Evolutionary conservation across 345 rosid species (phyloP), one percentile per base, ranked within the genome.

Genomic region (Noccaea bulbosa): DNA sequence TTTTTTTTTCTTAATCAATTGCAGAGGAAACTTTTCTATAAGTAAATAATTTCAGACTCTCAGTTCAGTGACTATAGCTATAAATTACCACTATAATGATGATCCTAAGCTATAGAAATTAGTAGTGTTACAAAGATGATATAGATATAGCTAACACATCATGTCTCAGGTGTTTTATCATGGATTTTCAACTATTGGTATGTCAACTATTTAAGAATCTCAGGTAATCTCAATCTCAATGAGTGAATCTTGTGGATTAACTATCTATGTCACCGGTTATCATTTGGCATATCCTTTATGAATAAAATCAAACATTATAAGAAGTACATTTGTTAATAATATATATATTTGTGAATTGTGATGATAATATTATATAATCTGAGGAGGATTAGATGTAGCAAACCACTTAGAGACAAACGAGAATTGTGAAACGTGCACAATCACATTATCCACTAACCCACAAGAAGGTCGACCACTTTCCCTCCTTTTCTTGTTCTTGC

Each of bases 381-480:
- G 14, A 39, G 27, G 40, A 48, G 12, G 11, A 48, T 15, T 27
- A 46, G 65, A 72, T 56, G 46, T 64, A 65, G 38, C 61, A 73
- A 65, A 55, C 59, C 56, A 64, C 15, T 65, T 40, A 20, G 72
- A 56, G 30, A 48, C 60, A 44, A 48, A 73, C 17, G 40, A 65
- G 59, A 57, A 59, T 17, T 57, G 61, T 63, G 57, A 65, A 73
- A 65, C 77, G 77, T 73, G 72, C 77, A 73, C 39, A 58, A 65
- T 65, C 77, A 57, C 54, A 73, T 73, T 65, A 73, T 73, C 77
- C 77, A 66, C 77, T 66, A 73, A 73, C 67, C 60, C 46, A 57
- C 77, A 58, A 66, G 61, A 66, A 48, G 67, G 77, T 49, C 54
- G 46, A 66, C 72, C 72, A 73, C 72, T 58, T 49, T 58, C 72